Evolutionary conservation across 2,329 filamentous ascomycete genomes (phyloP), one percentile per base, ranked within the genome.

Genomic region (Diaporthe sp.): DNA sequence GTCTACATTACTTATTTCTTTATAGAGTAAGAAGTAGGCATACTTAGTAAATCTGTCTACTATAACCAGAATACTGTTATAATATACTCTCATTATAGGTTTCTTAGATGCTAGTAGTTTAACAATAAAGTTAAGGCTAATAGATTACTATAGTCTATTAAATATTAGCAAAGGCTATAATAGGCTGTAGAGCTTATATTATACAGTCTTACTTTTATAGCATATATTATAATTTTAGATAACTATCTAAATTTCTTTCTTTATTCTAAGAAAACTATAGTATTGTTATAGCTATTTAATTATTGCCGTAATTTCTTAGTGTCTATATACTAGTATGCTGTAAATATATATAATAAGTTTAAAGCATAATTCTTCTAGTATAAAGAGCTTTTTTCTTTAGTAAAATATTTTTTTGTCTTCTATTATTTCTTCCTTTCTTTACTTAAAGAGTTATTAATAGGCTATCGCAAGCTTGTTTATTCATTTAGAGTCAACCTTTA

Each of bases 341-440:
- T 74, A 72, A 37, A 55, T 53, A 27, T 30, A n/a, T 66, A 35
- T 27, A 15, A 66, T 53, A 56, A 35, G 2, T 58, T 65, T 27
- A 32, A 15, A 13, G 19, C 37, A 47, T 53, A 53, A 58, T 12
- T 72, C 3, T 68, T 22, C 5, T 13, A 56, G 22, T 58, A 63
- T 15, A 25, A n/a, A 50, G 22, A n/a, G 22, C 10, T 50, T 13
- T 12, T 25, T 71, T 51, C 35, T 19, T 51, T 53, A 35, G 30
- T 58, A 37, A 35, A 56, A 35, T 39, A 47, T 37, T 30, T 13
- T 22, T 44, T 27, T 30, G 22, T 56, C 6, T 69, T 39, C 19
- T 35, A 70, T n/a, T 44, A 55, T 13, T 12, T 12, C 19, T 7
- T 13, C 10, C 13, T 35, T 35, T 27, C 19, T 12, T 37, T 32